These are phyloP conservation scores for Oryza punctata DNA, from an alignment of 176 grass and related monocot genomes.

Conservation along the genomic window DNA sequence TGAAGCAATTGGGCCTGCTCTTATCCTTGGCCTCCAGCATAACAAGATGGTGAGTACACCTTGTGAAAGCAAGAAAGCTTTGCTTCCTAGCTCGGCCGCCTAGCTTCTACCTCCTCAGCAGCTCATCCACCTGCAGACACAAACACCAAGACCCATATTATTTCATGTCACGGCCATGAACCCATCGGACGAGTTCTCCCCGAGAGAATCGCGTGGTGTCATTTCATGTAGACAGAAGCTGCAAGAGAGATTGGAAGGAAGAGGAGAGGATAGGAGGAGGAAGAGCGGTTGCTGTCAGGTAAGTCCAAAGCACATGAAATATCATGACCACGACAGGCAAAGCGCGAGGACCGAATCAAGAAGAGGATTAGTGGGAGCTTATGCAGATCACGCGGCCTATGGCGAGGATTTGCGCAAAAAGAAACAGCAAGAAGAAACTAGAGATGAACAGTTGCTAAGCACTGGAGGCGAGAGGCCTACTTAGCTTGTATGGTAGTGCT, in stretches of 20 bases:
- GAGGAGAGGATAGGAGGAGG: slow-evolving; percentile 1
- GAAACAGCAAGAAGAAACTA: slow-evolving; percentile 19
- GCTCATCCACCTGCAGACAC: slow-evolving; percentile 37
- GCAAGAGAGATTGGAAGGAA: slow-evolving; percentile 26
- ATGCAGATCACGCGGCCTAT: slow-evolving; percentile 6
- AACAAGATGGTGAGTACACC: slow-evolving; percentile 48
- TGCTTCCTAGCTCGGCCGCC: slow-evolving; percentile 15
- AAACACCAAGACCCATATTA: slow-evolving; percentile 58
- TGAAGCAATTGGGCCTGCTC: slow-evolving; percentile 73
- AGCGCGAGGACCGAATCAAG: background rate
- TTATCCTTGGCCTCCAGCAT: slow-evolving; percentile 89
- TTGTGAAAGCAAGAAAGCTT: slow-evolving; percentile 54
- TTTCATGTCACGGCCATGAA: slow-evolving; percentile 68
- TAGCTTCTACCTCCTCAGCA: slow-evolving; percentile 41
- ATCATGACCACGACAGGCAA: slow-evolving; percentile 40
- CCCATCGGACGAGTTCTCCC: slow-evolving; percentile 31
- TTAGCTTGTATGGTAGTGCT: slow-evolving; percentile 47
- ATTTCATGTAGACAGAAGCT: slow-evolving; percentile 78
- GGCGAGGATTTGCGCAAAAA: slow-evolving; percentile 39
- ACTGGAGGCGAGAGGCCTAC: background rate
- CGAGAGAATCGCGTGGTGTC: slow-evolving; percentile 41
- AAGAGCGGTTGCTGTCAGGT: background rate
- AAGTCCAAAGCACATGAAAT: slow-evolving; percentile 74
- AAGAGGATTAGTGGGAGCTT: slow-evolving; percentile 24
- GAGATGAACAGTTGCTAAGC: slow-evolving; percentile 51